phyloP scores from a whole-genome alignment of 345 rosid species.

The Euphorbia tirucalli region DNA sequence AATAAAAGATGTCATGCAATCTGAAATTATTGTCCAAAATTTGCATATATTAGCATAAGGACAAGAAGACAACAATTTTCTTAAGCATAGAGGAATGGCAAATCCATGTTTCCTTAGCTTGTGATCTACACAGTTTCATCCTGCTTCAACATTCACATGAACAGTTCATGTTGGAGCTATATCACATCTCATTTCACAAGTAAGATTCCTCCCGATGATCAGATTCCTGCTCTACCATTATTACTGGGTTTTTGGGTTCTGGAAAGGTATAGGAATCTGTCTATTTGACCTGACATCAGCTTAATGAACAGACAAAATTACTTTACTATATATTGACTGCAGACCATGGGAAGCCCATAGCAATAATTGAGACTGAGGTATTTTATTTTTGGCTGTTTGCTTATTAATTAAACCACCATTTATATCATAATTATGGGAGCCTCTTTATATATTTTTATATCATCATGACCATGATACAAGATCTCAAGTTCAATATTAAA shows the following conservation, averaged over 20 bases:
- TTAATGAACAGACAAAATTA: constrained; percentile 60
- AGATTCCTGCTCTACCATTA: constrained; percentile 92
- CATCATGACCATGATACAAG: not conserved
- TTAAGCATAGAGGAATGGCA: not conserved
- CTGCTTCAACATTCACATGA: too few relatives aligned
- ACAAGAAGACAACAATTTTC: not conserved
- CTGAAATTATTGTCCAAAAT: not conserved
- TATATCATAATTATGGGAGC: not conserved
- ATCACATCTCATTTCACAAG: constrained; percentile 45
- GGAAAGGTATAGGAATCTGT: constrained; percentile 55
- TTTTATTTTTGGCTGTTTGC: not conserved
- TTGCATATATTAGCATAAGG: not conserved
- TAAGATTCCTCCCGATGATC: constrained; percentile 71
- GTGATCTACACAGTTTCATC: too few relatives aligned
- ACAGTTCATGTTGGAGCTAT: too few relatives aligned
- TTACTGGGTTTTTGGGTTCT: constrained; percentile 91
- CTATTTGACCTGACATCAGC: not conserved
- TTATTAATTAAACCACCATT: not conserved
- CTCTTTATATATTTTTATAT: not conserved
- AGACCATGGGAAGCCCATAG: constrained; percentile 91
- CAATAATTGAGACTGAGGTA: constrained; percentile 96
- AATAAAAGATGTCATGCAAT: not conserved
- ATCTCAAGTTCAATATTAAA: not conserved
- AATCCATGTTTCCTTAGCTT: not conserved
- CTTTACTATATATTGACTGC: constrained; percentile 91